Evolutionary conservation across 352 stramenopile species (phyloP).

Genomic region (Phytophthora crassamura): DNA sequence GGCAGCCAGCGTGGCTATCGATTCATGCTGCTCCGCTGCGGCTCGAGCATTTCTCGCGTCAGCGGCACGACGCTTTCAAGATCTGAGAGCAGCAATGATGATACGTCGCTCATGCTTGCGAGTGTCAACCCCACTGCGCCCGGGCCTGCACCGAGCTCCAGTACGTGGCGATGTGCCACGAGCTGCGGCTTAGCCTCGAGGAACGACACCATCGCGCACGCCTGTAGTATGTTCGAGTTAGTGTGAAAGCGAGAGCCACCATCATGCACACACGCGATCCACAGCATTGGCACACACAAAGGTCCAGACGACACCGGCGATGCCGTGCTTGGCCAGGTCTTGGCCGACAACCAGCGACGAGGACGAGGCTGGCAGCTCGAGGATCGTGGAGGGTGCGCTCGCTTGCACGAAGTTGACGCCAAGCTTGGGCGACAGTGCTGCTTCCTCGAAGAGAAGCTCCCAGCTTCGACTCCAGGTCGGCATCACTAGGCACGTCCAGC

Average conservation of each 20-base stretch:
- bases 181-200: conserved; percentile 41
- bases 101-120: conserved; percentile 24
- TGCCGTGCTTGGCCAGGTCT: conserved; percentile 52
- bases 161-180: conserved; percentile 37
- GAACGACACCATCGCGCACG: conserved; percentile 52
- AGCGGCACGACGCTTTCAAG: conserved; percentile 55
- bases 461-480: conserved; percentile 33
- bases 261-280: neutral
- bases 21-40: conserved; percentile 28
- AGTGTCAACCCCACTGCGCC: conserved; percentile 59
- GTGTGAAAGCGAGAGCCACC: conserved; percentile 14
- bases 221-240: conserved; percentile 38
- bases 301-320: conserved; percentile 81
- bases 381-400: conserved; percentile 44
- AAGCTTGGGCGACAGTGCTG: conserved; percentile 28
- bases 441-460: conserved; percentile 40
- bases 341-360: conserved; percentile 46
- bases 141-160: conserved; percentile 68
- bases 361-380: conserved; percentile 19
- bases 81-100: conserved; percentile 63
- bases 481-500: conserved; percentile 1
- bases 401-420: conserved; percentile 69
- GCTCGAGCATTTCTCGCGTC: conserved; percentile 42
- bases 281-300: conserved; percentile 46
- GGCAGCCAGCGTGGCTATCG: conserved; percentile 31